Evolutionary conservation across 139 green algal genomes (phyloP).

Genomic region (Chlorella sorokiniana): DNA sequence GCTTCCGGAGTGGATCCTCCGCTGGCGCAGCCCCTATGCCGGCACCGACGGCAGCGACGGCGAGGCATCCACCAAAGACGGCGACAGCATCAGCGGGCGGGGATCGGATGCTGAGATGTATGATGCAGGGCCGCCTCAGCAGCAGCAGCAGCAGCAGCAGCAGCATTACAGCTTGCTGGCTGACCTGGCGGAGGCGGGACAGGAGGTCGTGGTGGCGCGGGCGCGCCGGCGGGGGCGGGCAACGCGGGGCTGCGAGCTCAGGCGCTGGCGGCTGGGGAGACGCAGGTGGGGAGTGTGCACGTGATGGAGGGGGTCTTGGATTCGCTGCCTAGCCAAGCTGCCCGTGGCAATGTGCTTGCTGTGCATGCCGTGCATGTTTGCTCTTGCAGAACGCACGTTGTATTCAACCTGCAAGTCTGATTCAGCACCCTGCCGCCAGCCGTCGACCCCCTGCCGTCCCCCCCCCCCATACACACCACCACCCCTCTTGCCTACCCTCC

Average conservation of each 20-base stretch:
- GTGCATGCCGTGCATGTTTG: too few relatives aligned
- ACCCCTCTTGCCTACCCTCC: background rate
- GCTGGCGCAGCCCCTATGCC: constrained; percentile 25
- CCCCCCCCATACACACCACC: background rate
- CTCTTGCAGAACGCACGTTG: too few relatives aligned
- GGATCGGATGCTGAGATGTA: background rate
- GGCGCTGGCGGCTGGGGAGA: constrained; percentile 47
- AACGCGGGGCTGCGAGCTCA: constrained; percentile 84
- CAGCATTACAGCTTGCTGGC: constrained; percentile 19
- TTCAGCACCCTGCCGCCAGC: too few relatives aligned
- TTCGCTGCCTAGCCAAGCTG: too few relatives aligned
- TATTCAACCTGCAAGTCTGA: too few relatives aligned
- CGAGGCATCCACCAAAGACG: background rate
- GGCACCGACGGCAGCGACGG: too few relatives aligned
- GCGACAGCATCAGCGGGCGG: too few relatives aligned
- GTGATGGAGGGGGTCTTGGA: background rate
- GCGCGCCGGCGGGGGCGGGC: constrained; percentile 87
- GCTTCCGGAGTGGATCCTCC: constrained; percentile 29
- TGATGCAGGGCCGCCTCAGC: too few relatives aligned
- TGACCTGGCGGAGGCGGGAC: constrained; percentile 33
- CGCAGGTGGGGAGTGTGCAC: constrained; percentile 42
- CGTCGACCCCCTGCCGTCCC: too few relatives aligned
- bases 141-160: background rate
- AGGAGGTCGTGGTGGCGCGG: constrained; percentile 73
- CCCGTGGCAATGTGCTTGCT: too few relatives aligned